Conservation (phyloP, 352 stramenopile genomes). For the Blastocystis sp. region DNA sequence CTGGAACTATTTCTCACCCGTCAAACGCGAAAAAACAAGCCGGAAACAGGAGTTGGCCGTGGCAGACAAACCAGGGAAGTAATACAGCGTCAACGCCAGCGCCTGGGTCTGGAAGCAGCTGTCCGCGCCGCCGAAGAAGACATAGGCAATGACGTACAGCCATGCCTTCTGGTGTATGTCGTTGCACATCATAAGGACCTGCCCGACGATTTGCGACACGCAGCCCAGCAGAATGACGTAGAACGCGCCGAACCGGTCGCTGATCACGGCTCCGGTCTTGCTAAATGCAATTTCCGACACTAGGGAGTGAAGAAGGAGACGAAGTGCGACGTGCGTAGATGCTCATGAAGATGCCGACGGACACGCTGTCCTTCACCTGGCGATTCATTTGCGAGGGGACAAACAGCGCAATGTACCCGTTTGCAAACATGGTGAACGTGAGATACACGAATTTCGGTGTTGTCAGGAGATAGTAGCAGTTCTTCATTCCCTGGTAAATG, state of each 20-base stretch:
- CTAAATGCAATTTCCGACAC: conserved; percentile 48
- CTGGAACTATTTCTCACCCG: conserved; percentile 10
- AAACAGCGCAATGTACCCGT: conserved; percentile 61
- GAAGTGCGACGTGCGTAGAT: conserved; percentile 3
- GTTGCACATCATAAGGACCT: conserved; percentile 49
- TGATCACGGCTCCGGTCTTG: conserved; percentile 44
- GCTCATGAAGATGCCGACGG: conserved; percentile 55
- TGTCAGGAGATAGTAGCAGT: conserved; percentile 58
- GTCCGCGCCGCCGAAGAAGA: conserved; percentile 49
- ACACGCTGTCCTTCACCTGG: conserved; percentile 28
- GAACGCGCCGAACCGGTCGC: conserved; percentile 40
- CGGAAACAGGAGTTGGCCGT: conserved; percentile 54
- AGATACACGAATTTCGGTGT: conserved; percentile 61
- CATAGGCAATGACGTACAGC: conserved; percentile 44
- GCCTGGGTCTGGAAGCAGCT: conserved; percentile 64
- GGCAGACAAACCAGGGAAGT: conserved; percentile 46
- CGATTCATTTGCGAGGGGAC: conserved; percentile 67
- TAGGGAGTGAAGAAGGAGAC: not conserved
- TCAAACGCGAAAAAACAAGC: not conserved
- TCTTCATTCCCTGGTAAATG: conserved; percentile 39
- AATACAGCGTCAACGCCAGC: conserved; percentile 59
- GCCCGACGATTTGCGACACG: conserved; percentile 19
- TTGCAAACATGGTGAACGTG: conserved; percentile 45
- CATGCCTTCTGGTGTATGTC: not conserved
- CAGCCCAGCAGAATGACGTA: conserved; percentile 58